Evolutionary conservation across 176 grass and related monocot genomes (phyloP), one percentile per base, ranked within the genome.

Genomic region (Alloteropsis semialata): DNA sequence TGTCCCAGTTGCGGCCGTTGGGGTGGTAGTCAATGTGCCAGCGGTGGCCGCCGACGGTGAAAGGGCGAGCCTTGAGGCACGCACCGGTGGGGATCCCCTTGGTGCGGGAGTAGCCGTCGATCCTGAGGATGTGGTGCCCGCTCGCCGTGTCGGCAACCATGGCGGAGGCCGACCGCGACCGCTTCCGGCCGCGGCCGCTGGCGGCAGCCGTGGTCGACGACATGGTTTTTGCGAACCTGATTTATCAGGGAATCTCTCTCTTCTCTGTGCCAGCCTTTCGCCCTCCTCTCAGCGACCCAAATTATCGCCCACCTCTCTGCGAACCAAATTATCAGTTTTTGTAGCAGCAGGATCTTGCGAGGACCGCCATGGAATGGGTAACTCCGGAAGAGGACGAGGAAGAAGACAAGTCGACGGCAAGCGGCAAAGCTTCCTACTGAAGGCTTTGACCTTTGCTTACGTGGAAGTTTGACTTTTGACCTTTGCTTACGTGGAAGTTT

Each of bases 11-110:
- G 5, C 10, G 3, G 32, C 85, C 85, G 6, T 82, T 87, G 29
- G 85, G 85, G 56, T 30, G 65, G 69, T 81, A 87, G 3, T 38
- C 27, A 22, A 87, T 75, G 42, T 17, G 10, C 78, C 85, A 87
- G 21, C 43, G 19, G 21, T 82, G 48, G 17, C 85, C 78, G 1
- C 70, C 54, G 19, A 65, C 36, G 21, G 19, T 10, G 39, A 86
- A 86, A 7, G 8, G 53, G 3, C 39, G 63, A 3, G 83, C 78
- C 36, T 58, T 71, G 39, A 86, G 41, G 21, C 0, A 8, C 50
- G 0, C 12, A 0, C 73, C 74, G n/a, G 19, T 76, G 22, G 74
- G 74, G 6, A 39, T 22, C 7, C 3, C 34, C 34, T 76, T 76
- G 16, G 53, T 76, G 34, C 34, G 36, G 34, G 74, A 59, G 53